These are phyloP conservation scores for Clathrus columnatus DNA, from an alignment of 768 basidiomycete genomes.

Conservation along the genomic window DNA sequence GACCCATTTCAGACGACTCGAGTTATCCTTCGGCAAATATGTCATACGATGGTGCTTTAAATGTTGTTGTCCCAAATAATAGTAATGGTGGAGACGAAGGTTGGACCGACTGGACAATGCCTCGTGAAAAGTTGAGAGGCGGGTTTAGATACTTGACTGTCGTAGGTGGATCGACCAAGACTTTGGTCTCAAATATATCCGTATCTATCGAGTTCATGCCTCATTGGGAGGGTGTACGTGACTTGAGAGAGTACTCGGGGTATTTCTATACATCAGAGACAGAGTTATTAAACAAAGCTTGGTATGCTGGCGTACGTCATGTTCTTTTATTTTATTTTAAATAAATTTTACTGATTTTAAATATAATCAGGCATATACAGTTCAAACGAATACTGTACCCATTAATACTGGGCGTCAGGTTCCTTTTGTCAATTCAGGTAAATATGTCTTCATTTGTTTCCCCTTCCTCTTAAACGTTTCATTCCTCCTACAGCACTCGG, in stretches of 20 bases:
- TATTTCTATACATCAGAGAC: constrained; percentile 10
- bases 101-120: constrained; percentile 8
- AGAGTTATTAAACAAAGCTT: constrained; percentile 11
- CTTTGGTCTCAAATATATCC: constrained; percentile 1
- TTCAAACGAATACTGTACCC: constrained; percentile 13
- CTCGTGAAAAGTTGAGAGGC: constrained; percentile 7
- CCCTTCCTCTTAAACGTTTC: neutral
- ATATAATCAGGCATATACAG: constrained; percentile 8
- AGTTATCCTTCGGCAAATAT: constrained; percentile 28
- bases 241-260: constrained; percentile 10
- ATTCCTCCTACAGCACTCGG: neutral
- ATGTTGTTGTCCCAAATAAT: constrained; percentile 20
- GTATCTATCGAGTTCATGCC: constrained; percentile 12
- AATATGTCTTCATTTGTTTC: no score
- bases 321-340: no score
- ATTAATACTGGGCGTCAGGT: constrained; percentile 8
- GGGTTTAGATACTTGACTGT: constrained; percentile 13
- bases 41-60: constrained; percentile 37
- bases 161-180: neutral
- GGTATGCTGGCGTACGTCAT: constrained; percentile 14
- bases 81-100: neutral
- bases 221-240: neutral
- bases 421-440: constrained; percentile 3
- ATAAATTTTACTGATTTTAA: no score
- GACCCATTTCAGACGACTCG: constrained; percentile 46